Evolutionary conservation across 2,329 filamentous ascomycete species (phyloP).

Genomic region (Metarhizium guizhouense): DNA sequence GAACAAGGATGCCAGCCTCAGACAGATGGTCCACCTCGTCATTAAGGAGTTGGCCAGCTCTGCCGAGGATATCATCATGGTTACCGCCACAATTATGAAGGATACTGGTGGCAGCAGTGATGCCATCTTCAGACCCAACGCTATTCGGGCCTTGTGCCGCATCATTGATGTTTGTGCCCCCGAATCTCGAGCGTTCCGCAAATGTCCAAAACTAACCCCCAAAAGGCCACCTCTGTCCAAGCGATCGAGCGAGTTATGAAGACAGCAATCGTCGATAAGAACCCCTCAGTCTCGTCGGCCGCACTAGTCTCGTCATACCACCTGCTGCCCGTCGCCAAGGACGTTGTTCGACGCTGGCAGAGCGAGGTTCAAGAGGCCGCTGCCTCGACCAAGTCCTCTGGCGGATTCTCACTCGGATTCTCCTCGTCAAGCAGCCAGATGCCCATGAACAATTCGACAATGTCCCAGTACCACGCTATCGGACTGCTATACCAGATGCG

Average conservation of each 20-base stretch:
- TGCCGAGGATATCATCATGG: slow-evolving; percentile 99
- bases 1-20: slow-evolving; percentile 95
- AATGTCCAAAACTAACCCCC: background rate
- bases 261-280: slow-evolving; percentile 98
- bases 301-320: slow-evolving; percentile 96
- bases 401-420: slow-evolving; percentile 87
- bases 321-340: slow-evolving; percentile 87
- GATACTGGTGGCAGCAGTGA: slow-evolving; percentile 94
- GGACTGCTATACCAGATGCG: slow-evolving; percentile 97
- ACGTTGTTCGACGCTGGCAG: slow-evolving; percentile 95
- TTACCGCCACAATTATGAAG: slow-evolving; percentile 99
- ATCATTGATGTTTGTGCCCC: slow-evolving; percentile 75
- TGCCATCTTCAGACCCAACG: slow-evolving; percentile 88
- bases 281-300: slow-evolving; percentile 90
- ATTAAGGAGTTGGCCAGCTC: slow-evolving; percentile 96
- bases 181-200: background rate
- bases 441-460: slow-evolving; percentile 86
- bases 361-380: slow-evolving; percentile 97
- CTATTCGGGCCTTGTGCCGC: slow-evolving; percentile 87
- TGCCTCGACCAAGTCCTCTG: slow-evolving; percentile 77
- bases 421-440: slow-evolving; percentile 67
- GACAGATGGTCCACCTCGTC: slow-evolving; percentile 97
- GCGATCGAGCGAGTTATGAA: slow-evolving; percentile 98
- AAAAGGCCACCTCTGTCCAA: slow-evolving; percentile 83
- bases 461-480: slow-evolving; percentile 98